phyloP scores from a whole-genome alignment of 371 early-diverging fungal genomes.

The Fennellomyces sp. region DNA sequence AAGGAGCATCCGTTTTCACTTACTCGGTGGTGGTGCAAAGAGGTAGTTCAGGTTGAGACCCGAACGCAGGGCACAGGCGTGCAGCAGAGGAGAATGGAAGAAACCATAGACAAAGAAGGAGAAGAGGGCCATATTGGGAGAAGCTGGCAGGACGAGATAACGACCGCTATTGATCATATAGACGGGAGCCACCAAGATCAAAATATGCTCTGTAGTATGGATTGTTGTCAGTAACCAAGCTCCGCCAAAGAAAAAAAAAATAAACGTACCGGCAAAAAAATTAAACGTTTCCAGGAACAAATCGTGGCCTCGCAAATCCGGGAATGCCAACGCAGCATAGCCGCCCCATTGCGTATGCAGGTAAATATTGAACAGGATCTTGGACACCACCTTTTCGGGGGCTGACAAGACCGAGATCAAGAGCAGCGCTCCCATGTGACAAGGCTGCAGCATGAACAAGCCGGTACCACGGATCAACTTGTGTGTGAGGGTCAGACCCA shows the following conservation, averaged over 20 bases:
- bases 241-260: too few relatives aligned
- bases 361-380: slow-evolving; percentile 65
- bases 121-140: slow-evolving; percentile 49
- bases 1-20: slow-evolving; percentile 10
- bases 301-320: slow-evolving; percentile 61
- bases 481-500: slow-evolving; percentile 48
- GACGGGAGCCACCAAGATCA: slow-evolving; percentile 56
- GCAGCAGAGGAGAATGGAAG: slow-evolving; percentile 59
- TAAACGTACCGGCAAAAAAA: slow-evolving; percentile 58
- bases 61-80: slow-evolving; percentile 51
- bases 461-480: slow-evolving; percentile 51
- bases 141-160: slow-evolving; percentile 57
- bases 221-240: not conserved
- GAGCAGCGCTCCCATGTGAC: slow-evolving; percentile 63
- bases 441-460: slow-evolving; percentile 65
- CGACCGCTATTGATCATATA: slow-evolving; percentile 63
- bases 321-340: slow-evolving; percentile 56
- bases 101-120: slow-evolving; percentile 61
- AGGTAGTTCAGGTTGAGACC: slow-evolving; percentile 66
- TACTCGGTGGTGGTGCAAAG: slow-evolving; percentile 61
- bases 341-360: slow-evolving; percentile 68
- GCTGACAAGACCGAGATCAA: slow-evolving; percentile 52
- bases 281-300: slow-evolving; percentile 58
- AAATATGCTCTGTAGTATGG: slow-evolving; percentile 49
- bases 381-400: slow-evolving; percentile 52